phyloP scores from a whole-genome alignment of 768 basidiomycete genomes.

The Lactarius deliciosus region DNA sequence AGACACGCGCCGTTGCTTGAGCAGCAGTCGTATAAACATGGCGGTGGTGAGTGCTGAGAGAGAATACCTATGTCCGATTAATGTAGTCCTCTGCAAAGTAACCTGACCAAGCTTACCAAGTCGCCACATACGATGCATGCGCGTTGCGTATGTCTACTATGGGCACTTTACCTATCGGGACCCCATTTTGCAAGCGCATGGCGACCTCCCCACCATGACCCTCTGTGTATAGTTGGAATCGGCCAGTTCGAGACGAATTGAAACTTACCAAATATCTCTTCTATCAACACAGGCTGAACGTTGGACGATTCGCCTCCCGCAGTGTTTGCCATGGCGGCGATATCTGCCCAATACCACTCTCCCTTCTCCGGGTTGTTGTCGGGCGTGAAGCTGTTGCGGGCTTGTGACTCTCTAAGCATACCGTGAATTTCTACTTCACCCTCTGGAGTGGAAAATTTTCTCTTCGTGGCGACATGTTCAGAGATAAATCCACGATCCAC shows the following conservation, averaged over 20 bases:
- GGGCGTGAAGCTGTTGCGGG: conserved; percentile 80
- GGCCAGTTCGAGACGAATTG: not conserved
- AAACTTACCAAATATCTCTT: conserved; percentile 83
- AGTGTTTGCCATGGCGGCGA: conserved; percentile 72
- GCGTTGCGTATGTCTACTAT: conserved; percentile 89
- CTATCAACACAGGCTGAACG: conserved; percentile 87
- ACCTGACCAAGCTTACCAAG: conserved; percentile 60
- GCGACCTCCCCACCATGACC: conserved; percentile 79
- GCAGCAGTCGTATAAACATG: conserved; percentile 73
- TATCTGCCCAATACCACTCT: conserved; percentile 92
- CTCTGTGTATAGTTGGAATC: conserved; percentile 48
- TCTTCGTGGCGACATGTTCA: conserved; percentile 49
- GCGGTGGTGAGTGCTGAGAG: conserved; percentile 79
- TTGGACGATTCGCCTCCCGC: conserved; percentile 69
- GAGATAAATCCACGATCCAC: conserved; percentile 92
- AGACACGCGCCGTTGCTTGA: conserved; percentile 54
- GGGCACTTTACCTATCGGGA: conserved; percentile 82
- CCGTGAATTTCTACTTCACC: conserved; percentile 75
- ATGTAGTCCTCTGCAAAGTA: too few species aligned
- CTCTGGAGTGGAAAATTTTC: conserved; percentile 39
- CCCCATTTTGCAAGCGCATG: conserved; percentile 58
- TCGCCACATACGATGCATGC: conserved; percentile 92
- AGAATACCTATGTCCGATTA: conserved; percentile 64
- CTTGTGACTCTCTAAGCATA: conserved; percentile 79
- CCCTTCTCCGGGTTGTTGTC: conserved; percentile 78